Evolutionary conservation across 305 asterid genomes (phyloP).

Genomic region (Fraxinus platypoda): DNA sequence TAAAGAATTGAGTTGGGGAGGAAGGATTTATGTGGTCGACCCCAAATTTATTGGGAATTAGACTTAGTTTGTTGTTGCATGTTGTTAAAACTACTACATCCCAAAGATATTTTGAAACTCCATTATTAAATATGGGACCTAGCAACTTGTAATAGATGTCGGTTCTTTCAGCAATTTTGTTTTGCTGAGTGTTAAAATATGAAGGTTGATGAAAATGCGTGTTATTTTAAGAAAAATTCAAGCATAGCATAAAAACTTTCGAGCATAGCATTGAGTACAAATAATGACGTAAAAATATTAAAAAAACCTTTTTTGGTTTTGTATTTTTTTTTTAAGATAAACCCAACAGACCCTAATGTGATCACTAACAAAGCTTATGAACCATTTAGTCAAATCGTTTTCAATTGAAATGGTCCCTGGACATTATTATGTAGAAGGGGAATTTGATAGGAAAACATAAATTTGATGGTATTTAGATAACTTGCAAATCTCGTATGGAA

Average conservation of each 20-base stretch:
- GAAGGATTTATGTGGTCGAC: neutral
- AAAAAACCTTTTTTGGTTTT: neutral
- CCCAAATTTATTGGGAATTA: neutral
- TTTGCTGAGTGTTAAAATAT: neutral
- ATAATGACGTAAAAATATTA: neutral
- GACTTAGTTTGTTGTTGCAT: neutral
- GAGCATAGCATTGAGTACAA: neutral
- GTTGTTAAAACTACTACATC: neutral
- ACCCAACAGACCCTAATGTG: neutral
- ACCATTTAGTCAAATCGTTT: neutral
- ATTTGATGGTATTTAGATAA: neutral
- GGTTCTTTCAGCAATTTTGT: neutral
- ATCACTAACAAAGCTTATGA: neutral
- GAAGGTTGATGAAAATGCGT: neutral
- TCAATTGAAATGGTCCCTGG: neutral
- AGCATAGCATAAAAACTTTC: neutral
- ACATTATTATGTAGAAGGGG: neutral
- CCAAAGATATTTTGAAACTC: neutral
- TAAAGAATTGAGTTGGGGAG: neutral
- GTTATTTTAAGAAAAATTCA: neutral
- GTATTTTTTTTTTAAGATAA: neutral
- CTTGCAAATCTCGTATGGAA: neutral
- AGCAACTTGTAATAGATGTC: neutral
- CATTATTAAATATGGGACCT: neutral
- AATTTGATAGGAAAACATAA: neutral